A percentile compares a stretch with the other conserved stretches of the same genome.
Conservation (phyloP, 768 basidiomycete species). For the Asterophora lycoperdoides region DNA sequence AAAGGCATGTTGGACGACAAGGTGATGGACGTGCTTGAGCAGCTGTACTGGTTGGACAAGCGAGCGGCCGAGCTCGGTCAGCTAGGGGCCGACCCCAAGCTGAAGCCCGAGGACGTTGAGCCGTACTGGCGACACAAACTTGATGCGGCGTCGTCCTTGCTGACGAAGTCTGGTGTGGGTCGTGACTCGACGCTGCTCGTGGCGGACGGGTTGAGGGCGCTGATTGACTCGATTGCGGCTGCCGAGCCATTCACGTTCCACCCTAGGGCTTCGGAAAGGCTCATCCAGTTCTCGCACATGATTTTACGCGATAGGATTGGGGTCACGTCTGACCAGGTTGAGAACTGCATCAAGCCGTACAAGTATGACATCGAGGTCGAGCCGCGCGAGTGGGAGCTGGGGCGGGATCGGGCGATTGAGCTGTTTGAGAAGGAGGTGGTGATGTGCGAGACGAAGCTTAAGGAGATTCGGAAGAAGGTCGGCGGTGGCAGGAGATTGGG, state of each 20-base stretch:
- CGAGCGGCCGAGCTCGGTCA: conserved; percentile 69
- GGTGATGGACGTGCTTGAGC: conserved; percentile 95
- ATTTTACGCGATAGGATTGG: conserved; percentile 92
- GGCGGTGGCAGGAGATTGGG: conserved; percentile 82
- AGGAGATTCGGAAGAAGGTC: conserved; percentile 82
- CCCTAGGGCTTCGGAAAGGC: conserved; percentile 81
- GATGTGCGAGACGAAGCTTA: conserved; percentile 84
- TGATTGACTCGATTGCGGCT: conserved; percentile 85
- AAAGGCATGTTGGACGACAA: conserved; percentile 94
- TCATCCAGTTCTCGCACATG: conserved; percentile 88
- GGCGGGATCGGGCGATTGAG: conserved; percentile 68
- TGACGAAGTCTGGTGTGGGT: conserved; percentile 96
- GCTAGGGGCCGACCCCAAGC: conserved; percentile 64
- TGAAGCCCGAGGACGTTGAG: conserved; percentile 75
- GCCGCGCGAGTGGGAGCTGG: conserved; percentile 85
- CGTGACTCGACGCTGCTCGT: conserved; percentile 92
- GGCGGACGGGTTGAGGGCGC: conserved; percentile 83
- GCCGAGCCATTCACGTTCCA: conserved; percentile 93
- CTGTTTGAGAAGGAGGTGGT: conserved; percentile 80
- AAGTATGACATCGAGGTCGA: conserved; percentile 99
- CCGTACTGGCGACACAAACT: conserved; percentile 96
- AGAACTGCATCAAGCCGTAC: conserved; percentile 99
- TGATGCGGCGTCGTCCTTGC: conserved; percentile 85
- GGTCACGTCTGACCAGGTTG: conserved; percentile 95
- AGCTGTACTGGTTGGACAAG: conserved; percentile 95